phyloP scores from a whole-genome alignment of 768 basidiomycete genomes.

The Boletus reticuloceps region DNA sequence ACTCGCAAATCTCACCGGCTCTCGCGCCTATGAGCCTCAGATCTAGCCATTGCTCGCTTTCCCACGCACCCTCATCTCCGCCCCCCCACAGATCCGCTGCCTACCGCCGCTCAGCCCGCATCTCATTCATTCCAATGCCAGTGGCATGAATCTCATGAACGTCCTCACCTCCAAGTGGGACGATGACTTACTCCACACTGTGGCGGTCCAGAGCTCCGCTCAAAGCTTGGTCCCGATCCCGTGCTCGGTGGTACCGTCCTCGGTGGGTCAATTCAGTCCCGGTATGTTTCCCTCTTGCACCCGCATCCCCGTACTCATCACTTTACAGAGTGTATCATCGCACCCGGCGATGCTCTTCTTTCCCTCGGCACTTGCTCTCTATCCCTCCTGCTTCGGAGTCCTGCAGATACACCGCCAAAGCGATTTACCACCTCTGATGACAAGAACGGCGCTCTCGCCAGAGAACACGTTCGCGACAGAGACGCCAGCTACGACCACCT shows the following conservation, averaged over 20 bases:
- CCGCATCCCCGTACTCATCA: neutral
- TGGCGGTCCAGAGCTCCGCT: slow-evolving; percentile 1
- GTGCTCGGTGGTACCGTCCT: slow-evolving; percentile 1
- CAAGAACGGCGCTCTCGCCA: slow-evolving; percentile 9
- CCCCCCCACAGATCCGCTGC: slow-evolving; percentile 1
- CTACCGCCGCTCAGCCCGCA: neutral
- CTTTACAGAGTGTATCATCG: neutral
- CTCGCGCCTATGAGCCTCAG: neutral
- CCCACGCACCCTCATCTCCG: neutral
- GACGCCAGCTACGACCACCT: neutral
- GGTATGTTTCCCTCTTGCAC: neutral
- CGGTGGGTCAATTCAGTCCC: slow-evolving; percentile 2
- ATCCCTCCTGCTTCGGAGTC: slow-evolving; percentile 7
- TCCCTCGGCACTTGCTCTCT: slow-evolving; percentile 6
- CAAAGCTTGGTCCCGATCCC: slow-evolving; percentile 5
- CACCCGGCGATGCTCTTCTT: slow-evolving; percentile 4
- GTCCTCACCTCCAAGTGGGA: neutral
- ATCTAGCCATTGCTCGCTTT: too few species aligned
- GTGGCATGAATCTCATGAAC: slow-evolving; percentile 11
- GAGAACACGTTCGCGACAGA: slow-evolving; percentile 6
- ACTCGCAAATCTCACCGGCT: slow-evolving; percentile 1
- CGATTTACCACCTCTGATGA: slow-evolving; percentile 5
- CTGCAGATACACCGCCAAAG: slow-evolving; percentile 1
- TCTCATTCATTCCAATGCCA: slow-evolving; percentile 7
- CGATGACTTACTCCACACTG: neutral